Evolutionary conservation across 805 yeast species (phyloP).

Genomic region (Kodamaea restingae): DNA sequence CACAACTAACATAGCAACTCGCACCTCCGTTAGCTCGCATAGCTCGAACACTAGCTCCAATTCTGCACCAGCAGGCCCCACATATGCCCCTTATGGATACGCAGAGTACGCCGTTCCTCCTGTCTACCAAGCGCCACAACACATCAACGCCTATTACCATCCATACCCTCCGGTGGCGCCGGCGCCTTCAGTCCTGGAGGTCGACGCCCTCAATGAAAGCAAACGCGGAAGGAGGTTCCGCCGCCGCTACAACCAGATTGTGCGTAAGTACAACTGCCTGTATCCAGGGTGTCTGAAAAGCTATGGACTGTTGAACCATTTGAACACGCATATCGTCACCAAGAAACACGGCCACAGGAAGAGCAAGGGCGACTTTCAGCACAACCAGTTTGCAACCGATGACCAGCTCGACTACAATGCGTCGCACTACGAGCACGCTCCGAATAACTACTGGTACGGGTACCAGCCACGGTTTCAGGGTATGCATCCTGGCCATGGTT

Average conservation of each 20-base stretch:
- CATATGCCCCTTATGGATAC: background rate
- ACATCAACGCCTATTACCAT: background rate
- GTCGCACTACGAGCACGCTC: constrained; percentile 10
- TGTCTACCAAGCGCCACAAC: constrained; percentile 1
- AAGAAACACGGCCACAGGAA: constrained; percentile 43
- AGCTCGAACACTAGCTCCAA: background rate
- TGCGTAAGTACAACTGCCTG: constrained; percentile 29
- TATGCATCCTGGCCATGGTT: constrained; percentile 2
- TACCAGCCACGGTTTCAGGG: constrained; percentile 10
- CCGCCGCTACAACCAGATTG: constrained; percentile 34
- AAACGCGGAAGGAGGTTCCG: constrained; percentile 33
- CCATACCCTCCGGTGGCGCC: constrained; percentile 5
- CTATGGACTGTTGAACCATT: constrained; percentile 41
- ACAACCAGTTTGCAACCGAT: constrained; percentile 12
- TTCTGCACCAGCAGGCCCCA: background rate
- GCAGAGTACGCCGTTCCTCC: background rate
- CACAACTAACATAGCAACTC: background rate
- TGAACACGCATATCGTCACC: constrained; percentile 43
- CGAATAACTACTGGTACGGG: constrained; percentile 16
- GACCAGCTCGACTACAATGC: constrained; percentile 7
- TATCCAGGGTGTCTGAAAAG: constrained; percentile 39
- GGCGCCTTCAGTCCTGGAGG: constrained; percentile 8
- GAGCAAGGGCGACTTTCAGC: constrained; percentile 38
- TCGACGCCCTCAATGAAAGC: constrained; percentile 16
- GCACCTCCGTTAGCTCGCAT: background rate